Percentiles rank a stretch among this genome's conserved stretches.
These are phyloP conservation scores for Sonneratia caseolaris DNA, from an alignment of 345 rosid species.

Conservation along the genomic window DNA sequence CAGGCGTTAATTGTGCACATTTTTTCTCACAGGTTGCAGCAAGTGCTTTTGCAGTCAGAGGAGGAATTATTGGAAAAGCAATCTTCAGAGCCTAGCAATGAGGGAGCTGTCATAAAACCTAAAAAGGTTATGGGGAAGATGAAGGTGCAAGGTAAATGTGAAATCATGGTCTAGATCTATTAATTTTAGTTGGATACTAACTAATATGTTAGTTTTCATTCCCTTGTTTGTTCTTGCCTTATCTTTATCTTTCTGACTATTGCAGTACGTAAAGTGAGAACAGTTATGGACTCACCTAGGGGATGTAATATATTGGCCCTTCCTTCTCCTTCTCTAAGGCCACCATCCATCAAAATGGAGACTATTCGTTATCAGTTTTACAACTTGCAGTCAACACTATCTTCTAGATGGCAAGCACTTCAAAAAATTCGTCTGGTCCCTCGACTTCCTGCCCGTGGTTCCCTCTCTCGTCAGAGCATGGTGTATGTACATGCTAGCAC, in stretches of 20 bases:
- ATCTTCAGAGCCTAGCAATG: slow-evolving; percentile 48
- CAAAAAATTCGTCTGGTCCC: slow-evolving; percentile 50
- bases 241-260: background rate
- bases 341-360: slow-evolving; percentile 49
- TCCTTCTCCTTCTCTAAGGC: slow-evolving; percentile 49
- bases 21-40: slow-evolving; percentile 44
- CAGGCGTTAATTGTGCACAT: background rate
- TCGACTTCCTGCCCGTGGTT: slow-evolving; percentile 53
- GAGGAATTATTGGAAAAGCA: slow-evolving; percentile 71
- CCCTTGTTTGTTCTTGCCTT: background rate
- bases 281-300: slow-evolving; percentile 56
- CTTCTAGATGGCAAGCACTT: slow-evolving; percentile 67
- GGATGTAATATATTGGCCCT: slow-evolving; percentile 78
- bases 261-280: slow-evolving; percentile 85
- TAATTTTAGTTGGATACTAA: background rate
- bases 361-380: slow-evolving; percentile 48
- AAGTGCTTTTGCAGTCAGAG: slow-evolving; percentile 83
- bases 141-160: slow-evolving; percentile 78
- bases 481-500: slow-evolving; percentile 93
- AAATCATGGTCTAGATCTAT: background rate
- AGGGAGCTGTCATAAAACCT: slow-evolving; percentile 58
- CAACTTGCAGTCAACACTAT: slow-evolving; percentile 42
- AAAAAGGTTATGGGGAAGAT: slow-evolving; percentile 80
- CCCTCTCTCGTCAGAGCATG: slow-evolving; percentile 80
- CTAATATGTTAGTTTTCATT: background rate